These are phyloP conservation scores for Aspergillus haitiensis DNA, from an alignment of 495 filamentous ascomycete species.

Conservation along the genomic window DNA sequence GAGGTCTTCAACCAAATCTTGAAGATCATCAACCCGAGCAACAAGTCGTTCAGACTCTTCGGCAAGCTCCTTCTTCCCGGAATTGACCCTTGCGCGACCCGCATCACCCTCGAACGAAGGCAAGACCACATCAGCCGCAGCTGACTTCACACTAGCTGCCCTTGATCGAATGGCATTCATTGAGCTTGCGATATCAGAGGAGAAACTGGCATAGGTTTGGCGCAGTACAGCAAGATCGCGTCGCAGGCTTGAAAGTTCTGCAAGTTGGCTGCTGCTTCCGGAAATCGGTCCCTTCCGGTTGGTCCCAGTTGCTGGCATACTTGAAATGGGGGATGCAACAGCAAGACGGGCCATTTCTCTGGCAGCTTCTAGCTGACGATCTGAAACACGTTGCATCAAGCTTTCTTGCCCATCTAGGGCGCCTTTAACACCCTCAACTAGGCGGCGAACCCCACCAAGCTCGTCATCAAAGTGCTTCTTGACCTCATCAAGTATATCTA, in stretches of 20 bases:
- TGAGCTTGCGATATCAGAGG: constrained; percentile 80
- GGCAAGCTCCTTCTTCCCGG: constrained; percentile 79
- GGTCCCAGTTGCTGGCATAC: constrained; percentile 20
- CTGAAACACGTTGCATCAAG: constrained; percentile 82
- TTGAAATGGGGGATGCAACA: constrained; percentile 56
- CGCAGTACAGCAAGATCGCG: constrained; percentile 90
- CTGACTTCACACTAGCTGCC: constrained; percentile 74
- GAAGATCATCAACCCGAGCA: constrained; percentile 87
- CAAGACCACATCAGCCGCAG: constrained; percentile 64
- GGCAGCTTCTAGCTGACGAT: constrained; percentile 84
- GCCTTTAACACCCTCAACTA: constrained; percentile 79
- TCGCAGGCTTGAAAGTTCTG: constrained; percentile 77
- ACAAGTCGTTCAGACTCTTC: constrained; percentile 86
- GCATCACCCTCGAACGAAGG: constrained; percentile 66
- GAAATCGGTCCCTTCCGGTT: constrained; percentile 28
- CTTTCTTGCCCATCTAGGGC: constrained; percentile 76
- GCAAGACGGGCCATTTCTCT: constrained; percentile 87
- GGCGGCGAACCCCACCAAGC: constrained; percentile 70
- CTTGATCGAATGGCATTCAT: constrained; percentile 81
- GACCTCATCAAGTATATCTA: constrained; percentile 94
- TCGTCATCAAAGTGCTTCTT: constrained; percentile 95
- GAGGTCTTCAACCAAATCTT: constrained; percentile 93
- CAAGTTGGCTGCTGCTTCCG: constrained; percentile 56
- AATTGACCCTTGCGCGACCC: constrained; percentile 79
- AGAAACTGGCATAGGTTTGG: constrained; percentile 89